Evolutionary conservation across 2,329 filamentous ascomycete genomes (phyloP), one percentile per base, ranked within the genome.

Genomic region (Penicillium rolfsii): DNA sequence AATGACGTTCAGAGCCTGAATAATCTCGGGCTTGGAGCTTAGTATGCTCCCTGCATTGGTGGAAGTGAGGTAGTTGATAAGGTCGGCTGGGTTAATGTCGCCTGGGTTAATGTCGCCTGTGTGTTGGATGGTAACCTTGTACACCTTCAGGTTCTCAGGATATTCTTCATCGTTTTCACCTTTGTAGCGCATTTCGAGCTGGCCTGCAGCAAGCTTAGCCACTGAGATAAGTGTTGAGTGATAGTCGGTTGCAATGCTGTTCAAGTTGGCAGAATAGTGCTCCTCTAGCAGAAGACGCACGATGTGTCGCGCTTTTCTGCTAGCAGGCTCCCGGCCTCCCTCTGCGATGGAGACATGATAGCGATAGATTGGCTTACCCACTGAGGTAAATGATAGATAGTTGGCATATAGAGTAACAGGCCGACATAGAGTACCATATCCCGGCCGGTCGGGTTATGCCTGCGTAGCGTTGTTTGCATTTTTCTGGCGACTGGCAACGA

Each of bases 1-100:
- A 26, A 88, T 74, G 36, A 87, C 83, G 67, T 89, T 89, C 58
- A 88, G 70, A 0, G 84, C 80, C 59, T 87, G 84, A 5, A 87
- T 77, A 0, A 84, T 73, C 57, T 86, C 83, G 0, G 77, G 73
- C 67, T 83, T 83, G 19, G 78, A 71, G 0, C 72, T 69, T 49
- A 83, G 83, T 16, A 71, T 64, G 0, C 70, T 71, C 14, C 70
- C 68, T 5, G 76, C 65, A 40, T 68, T 72, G 3, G 70, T 72
- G 19, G 73, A 81, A 2, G 64, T 74, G 46, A 81, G 70, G 63
- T 78, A 84, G 1, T 80, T 73, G 5, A 83, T 59, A 9, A 87
- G 71, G 1, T 83, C 76, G 1, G 68, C 64, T 1, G 78, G 69
- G 9, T 70, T 69, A 61, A 80, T 73, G 0, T 65, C n/a, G n/a